phyloP scores from a whole-genome alignment of 2,329 filamentous ascomycete genomes.

The Fusarium nisikadoi region DNA sequence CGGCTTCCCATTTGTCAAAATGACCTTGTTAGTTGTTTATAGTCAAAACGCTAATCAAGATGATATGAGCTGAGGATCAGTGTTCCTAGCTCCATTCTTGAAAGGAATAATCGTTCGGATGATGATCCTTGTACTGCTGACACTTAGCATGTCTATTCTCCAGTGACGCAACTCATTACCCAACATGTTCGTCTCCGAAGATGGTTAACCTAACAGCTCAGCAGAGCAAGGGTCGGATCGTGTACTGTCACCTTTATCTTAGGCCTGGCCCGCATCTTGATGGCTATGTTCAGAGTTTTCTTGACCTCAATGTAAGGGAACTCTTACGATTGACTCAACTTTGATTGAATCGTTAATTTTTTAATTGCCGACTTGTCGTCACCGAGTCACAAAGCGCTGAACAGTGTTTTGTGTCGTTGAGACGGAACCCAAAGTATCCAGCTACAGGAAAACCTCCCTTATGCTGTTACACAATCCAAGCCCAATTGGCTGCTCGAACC shows the following conservation, averaged over 20 bases:
- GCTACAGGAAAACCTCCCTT: neutral
- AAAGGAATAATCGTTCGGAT: neutral
- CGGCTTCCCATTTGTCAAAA: conserved; percentile 6
- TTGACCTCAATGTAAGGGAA: conserved; percentile 18
- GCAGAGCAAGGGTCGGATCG: neutral
- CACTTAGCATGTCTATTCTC: neutral
- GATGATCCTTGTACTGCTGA: neutral
- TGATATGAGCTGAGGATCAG: neutral
- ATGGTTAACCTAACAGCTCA: neutral
- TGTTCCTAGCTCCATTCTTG: neutral
- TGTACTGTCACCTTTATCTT: conserved; percentile 4
- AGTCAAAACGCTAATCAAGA: conserved; percentile 4
- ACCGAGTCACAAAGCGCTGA: neutral
- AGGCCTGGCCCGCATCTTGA: neutral
- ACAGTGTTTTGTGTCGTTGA: neutral
- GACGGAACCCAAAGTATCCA: neutral
- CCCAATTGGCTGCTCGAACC: conserved; percentile 68
- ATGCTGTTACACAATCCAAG: neutral
- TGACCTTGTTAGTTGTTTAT: neutral
- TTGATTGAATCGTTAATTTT: conserved; percentile 3
- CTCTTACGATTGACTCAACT: neutral
- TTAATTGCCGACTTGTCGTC: neutral
- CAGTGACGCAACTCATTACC: neutral
- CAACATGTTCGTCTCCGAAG: neutral
- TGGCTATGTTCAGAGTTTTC: conserved; percentile 1